phyloP scores from a whole-genome alignment of 2,329 filamentous ascomycete species.

The Fusarium floridanum region DNA sequence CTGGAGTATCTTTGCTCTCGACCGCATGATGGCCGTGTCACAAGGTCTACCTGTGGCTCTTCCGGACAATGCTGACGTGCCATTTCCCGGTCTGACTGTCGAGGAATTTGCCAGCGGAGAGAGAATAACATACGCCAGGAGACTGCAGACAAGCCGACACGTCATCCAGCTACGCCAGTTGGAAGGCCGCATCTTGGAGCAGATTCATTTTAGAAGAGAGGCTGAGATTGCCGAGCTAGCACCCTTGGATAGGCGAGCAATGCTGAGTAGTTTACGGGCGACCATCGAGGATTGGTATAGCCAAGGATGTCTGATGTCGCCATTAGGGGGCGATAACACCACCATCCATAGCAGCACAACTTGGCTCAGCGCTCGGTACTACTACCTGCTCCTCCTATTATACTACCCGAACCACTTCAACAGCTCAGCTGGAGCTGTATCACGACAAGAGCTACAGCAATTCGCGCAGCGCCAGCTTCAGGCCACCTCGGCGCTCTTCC shows the following conservation, averaged over 20 bases:
- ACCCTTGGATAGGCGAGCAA: slow-evolving; percentile 46
- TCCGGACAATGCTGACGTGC: slow-evolving; percentile 53
- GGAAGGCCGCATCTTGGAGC: slow-evolving; percentile 52
- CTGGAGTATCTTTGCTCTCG: slow-evolving; percentile 58
- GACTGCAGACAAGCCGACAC: slow-evolving; percentile 57
- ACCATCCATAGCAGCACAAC: slow-evolving; percentile 57
- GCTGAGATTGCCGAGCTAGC: slow-evolving; percentile 43
- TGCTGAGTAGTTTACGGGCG: slow-evolving; percentile 50
- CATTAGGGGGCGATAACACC: slow-evolving; percentile 54
- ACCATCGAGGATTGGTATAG: slow-evolving; percentile 60
- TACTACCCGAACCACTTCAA: slow-evolving; percentile 56
- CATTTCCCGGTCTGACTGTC: slow-evolving; percentile 56
- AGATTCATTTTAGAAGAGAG: slow-evolving; percentile 49
- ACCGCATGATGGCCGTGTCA: slow-evolving; percentile 57
- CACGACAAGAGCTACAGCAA: slow-evolving; percentile 48
- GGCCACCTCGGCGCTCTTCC: slow-evolving; percentile 51
- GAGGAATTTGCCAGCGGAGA: slow-evolving; percentile 56
- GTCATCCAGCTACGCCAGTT: slow-evolving; percentile 58
- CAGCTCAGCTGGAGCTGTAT: slow-evolving; percentile 42
- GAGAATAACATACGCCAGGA: slow-evolving; percentile 50
- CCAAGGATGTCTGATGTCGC: slow-evolving; percentile 55
- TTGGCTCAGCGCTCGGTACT: slow-evolving; percentile 56
- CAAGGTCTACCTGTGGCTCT: slow-evolving; percentile 53
- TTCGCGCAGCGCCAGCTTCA: slow-evolving; percentile 56
- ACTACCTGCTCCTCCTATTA: slow-evolving; percentile 55